Percentiles rank a stretch among this genome's conserved stretches.
Conservation (phyloP, 2,329 filamentous ascomycete genomes). For the Aspergillus piperis region DNA sequence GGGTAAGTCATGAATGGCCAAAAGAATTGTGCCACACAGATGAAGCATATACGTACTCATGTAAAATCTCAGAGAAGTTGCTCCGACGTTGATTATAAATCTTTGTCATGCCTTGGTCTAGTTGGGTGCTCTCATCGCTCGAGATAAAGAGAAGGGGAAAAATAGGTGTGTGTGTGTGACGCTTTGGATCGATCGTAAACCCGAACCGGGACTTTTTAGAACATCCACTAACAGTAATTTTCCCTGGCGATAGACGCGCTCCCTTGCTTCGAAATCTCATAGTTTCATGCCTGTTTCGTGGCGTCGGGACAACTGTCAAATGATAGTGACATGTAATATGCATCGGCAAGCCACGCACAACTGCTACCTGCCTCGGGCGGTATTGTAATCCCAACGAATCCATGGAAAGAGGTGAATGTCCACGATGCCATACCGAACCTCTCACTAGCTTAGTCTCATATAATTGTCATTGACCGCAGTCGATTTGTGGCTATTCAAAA, state of each 20-base stretch:
- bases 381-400: not conserved
- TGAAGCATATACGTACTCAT: not conserved
- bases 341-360: constrained; percentile 2
- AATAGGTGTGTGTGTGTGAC: not conserved
- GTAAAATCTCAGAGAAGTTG: not conserved
- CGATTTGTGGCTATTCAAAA: not conserved
- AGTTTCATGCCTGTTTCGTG: not conserved
- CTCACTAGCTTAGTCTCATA: not conserved
- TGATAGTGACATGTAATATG: constrained; percentile 10
- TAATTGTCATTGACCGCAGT: not conserved
- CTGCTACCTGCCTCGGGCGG: not conserved
- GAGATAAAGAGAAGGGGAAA: not conserved
- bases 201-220: not conserved
- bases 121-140: not conserved
- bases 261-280: constrained; percentile 8
- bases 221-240: not conserved
- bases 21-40: not conserved
- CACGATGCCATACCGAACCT: not conserved
- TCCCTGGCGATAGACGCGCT: not conserved
- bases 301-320: constrained; percentile 9
- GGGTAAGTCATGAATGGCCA: too few species aligned
- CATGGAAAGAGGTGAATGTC: too few species aligned
- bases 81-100: not conserved
- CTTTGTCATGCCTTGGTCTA: not conserved
- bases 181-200: not conserved